A percentile compares a stretch with the other conserved stretches of the same genome.
These are phyloP conservation scores for Pyrrhoderma lamaoense DNA, from an alignment of 1,284 basidiomycete genomes.

Conservation along the genomic window DNA sequence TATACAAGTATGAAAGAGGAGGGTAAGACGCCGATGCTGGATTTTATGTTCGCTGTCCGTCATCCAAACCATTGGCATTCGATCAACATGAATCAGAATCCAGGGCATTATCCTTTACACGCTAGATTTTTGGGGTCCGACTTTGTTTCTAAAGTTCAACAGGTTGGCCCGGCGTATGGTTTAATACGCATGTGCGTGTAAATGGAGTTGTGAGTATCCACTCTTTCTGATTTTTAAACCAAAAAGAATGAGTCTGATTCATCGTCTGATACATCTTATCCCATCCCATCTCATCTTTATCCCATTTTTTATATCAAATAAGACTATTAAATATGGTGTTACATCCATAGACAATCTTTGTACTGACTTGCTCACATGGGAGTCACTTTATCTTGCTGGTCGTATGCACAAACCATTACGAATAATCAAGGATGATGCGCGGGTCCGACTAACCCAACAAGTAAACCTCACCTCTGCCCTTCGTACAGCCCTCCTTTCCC, in stretches of 20 bases:
- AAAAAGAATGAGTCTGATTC: too few species aligned
- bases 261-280: not conserved
- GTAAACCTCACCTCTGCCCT: slow-evolving; percentile 90
- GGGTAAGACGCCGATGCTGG: slow-evolving; percentile 67
- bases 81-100: slow-evolving; percentile 87
- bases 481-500: slow-evolving; percentile 65
- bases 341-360: slow-evolving; percentile 88
- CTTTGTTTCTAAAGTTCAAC: slow-evolving; percentile 73
- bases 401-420: slow-evolving; percentile 96
- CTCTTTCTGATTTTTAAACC: too few species aligned
- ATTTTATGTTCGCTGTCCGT: slow-evolving; percentile 93
- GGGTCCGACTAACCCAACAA: slow-evolving; percentile 86
- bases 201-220: slow-evolving; percentile 69
- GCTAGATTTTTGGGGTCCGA: slow-evolving; percentile 74
- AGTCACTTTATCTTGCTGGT: slow-evolving; percentile 88
- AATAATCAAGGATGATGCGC: slow-evolving; percentile 81
- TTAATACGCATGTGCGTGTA: slow-evolving; percentile 84
- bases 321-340: slow-evolving; percentile 98
- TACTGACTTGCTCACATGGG: slow-evolving; percentile 88
- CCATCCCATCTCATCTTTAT: slow-evolving; percentile 7
- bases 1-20: slow-evolving; percentile 38
- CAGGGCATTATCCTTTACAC: slow-evolving; percentile 84
- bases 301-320: slow-evolving; percentile 13
- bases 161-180: slow-evolving; percentile 91
- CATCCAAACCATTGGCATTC: slow-evolving; percentile 91